Evolutionary conservation across 805 yeast species (phyloP).

Genomic region (Teunomyces barrocoloradensis): DNA sequence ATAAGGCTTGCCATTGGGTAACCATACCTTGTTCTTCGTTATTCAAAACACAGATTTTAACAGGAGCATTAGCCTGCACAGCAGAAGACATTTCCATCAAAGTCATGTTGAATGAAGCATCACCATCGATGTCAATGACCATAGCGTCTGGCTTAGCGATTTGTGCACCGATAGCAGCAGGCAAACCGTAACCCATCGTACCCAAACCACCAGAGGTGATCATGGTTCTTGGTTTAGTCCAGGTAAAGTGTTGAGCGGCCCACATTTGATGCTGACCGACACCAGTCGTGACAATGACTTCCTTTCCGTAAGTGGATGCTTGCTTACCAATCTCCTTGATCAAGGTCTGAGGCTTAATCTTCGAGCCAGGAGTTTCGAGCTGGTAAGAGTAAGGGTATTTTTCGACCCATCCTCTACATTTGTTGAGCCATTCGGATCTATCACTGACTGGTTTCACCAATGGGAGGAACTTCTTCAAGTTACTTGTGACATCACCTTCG

Average conservation of each 20-base stretch:
- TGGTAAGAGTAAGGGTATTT: conserved; percentile 84
- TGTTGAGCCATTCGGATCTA: conserved; percentile 78
- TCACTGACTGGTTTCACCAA: conserved; percentile 58
- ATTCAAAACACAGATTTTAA: conserved; percentile 84
- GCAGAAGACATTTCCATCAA: conserved; percentile 90
- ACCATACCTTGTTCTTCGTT: conserved; percentile 99
- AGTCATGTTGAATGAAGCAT: conserved; percentile 99
- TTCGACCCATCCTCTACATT: conserved; percentile 77
- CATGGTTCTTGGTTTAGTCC: conserved; percentile 90
- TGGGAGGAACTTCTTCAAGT: conserved; percentile 72
- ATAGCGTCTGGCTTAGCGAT: conserved; percentile 91
- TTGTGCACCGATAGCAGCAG: conserved; percentile 98
- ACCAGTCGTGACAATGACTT: conserved; percentile 92
- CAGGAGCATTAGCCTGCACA: conserved; percentile 88
- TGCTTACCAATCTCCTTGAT: conserved; percentile 74
- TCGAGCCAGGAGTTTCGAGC: conserved; percentile 73
- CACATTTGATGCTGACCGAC: conserved; percentile 99
- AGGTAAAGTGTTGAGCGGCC: conserved; percentile 97
- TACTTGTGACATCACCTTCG: conserved; percentile 91
- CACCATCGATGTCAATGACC: conserved; percentile 97
- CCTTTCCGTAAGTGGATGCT: conserved; percentile 60
- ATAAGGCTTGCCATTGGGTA: conserved; percentile 97
- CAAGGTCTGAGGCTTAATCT: conserved; percentile 91
- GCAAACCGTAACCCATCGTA: conserved; percentile 97
- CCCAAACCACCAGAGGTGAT: conserved; percentile 99